Evolutionary conservation across 208 protist genomes (phyloP), one percentile per base, ranked within the genome.

Genomic region (Trypanosoma melophagium): DNA sequence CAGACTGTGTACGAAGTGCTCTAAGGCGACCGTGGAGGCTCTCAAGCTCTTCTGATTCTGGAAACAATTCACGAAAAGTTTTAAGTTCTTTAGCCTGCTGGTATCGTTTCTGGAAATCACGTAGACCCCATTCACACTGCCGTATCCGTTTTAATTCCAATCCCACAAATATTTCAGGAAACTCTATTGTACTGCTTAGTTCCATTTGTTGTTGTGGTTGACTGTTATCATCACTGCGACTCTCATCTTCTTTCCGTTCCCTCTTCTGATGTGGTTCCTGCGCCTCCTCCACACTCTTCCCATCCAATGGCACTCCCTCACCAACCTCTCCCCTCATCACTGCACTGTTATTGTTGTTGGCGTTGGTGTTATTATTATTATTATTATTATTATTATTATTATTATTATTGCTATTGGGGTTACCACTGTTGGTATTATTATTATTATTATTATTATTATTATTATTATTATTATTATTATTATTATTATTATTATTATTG

Each of bases 21-120:
- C 82, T 76, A 21, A 95, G 76, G 19, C 89, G 85, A 56, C 79
- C 78, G 62, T 91, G 82, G 25, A 92, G 63, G 50, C 81, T 90
- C 61, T 92, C 81, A 60, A 92, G 73, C 68, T 92, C 86, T 55
- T 95, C 86, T 1, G 86, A 86, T 53, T 90, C 86, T 41, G 89
- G 85, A 66, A 95, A 92, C 9, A 95, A 56, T 17, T 73, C 69
- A 13, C 86, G 81, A 60, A 95, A 95, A 2, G 76, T 77, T 24
- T 78, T 45, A n/a, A 95, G 66, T 12, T 79, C 35, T 50, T 77
- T 75, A 0, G 86, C 53, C 58, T 87, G 83, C 38, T 70, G 63
- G 70, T 95, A 90, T 21, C 89, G 83, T 21, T 77, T 74, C 54
- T 90, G 84, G 61, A 95, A 93, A 19, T 79, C 66, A 40, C 21